Evolutionary conservation across 805 yeast species (phyloP).

Genomic region (Candida pseudofarinosa): DNA sequence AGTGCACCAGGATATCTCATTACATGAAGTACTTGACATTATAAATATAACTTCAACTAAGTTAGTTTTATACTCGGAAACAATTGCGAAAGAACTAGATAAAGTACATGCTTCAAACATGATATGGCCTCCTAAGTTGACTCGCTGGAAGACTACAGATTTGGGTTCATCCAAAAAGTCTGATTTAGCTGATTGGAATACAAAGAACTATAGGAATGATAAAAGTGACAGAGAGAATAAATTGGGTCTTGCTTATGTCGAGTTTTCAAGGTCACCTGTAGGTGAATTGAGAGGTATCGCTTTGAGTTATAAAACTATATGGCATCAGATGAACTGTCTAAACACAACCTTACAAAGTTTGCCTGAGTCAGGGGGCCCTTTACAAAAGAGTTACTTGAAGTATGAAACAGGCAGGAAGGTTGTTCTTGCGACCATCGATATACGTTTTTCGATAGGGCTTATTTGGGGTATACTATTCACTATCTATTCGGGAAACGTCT

Average conservation of each 20-base stretch:
- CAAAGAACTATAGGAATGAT: constrained; percentile 12
- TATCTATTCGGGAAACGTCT: constrained; percentile 77
- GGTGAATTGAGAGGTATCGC: constrained; percentile 94
- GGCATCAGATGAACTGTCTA: constrained; percentile 81
- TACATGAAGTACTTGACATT: constrained; percentile 66
- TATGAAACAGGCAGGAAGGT: constrained; percentile 45
- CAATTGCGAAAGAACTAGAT: constrained; percentile 72
- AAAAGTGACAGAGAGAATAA: constrained; percentile 7
- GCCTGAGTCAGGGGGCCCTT: constrained; percentile 55
- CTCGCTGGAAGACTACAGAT: constrained; percentile 81
- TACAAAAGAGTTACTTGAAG: constrained; percentile 36
- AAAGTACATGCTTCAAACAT: constrained; percentile 43
- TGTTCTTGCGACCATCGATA: constrained; percentile 44
- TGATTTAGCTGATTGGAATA: constrained; percentile 26
- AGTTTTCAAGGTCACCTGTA: constrained; percentile 82
- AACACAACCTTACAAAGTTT: constrained; percentile 63
- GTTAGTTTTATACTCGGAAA: constrained; percentile 75
- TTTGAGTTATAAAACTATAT: constrained; percentile 79
- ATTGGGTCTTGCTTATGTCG: constrained; percentile 83
- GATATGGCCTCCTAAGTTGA: constrained; percentile 72
- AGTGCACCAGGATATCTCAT: constrained; percentile 67
- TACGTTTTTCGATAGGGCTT: constrained; percentile 69
- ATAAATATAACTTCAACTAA: constrained; percentile 72
- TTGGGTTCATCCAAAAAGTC: constrained; percentile 57
- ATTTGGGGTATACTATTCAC: constrained; percentile 77